phyloP scores from a whole-genome alignment of 352 stramenopile species.

The Phytopythium ostracodes region DNA sequence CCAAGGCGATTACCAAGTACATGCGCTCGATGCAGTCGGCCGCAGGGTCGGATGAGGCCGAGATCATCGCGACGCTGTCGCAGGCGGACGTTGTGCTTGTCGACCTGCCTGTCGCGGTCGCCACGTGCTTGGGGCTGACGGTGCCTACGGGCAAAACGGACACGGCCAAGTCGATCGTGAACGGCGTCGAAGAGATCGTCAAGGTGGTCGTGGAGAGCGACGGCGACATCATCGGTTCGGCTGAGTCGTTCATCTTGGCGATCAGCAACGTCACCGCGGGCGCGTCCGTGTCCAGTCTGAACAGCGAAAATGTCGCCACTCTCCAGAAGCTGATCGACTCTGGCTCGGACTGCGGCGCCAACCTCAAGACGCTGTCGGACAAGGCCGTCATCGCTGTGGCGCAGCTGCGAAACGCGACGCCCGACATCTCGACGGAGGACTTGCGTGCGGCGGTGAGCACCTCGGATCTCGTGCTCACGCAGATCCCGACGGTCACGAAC shows the following conservation, averaged over 20 bases:
- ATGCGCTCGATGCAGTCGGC: conserved; percentile 8
- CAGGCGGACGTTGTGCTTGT: conserved; percentile 9
- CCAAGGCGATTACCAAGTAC: conserved; percentile 3
- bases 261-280: conserved; percentile 5
- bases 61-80: conserved; percentile 39
- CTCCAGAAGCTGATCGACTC: conserved; percentile 25
- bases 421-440: conserved; percentile 12
- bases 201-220: conserved; percentile 20
- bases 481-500: conserved; percentile 41
- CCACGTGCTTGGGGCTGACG: conserved; percentile 32
- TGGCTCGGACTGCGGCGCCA: conserved; percentile 11
- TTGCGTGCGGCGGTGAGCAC: conserved; percentile 19
- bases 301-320: conserved; percentile 1
- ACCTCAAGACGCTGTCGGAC: conserved; percentile 27
- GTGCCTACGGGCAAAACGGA: neutral
- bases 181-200: conserved; percentile 10
- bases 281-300: conserved; percentile 4
- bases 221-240: conserved; percentile 8
- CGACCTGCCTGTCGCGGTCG: conserved; percentile 47
- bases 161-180: conserved; percentile 3
- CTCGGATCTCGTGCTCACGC: conserved; percentile 23
- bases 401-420: conserved; percentile 16
- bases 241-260: conserved; percentile 2
- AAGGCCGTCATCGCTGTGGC: conserved; percentile 15
- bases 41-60: conserved; percentile 34